These are phyloP conservation scores for Byssothecium circinans DNA, from an alignment of 2,329 filamentous ascomycete species.

Conservation along the genomic window DNA sequence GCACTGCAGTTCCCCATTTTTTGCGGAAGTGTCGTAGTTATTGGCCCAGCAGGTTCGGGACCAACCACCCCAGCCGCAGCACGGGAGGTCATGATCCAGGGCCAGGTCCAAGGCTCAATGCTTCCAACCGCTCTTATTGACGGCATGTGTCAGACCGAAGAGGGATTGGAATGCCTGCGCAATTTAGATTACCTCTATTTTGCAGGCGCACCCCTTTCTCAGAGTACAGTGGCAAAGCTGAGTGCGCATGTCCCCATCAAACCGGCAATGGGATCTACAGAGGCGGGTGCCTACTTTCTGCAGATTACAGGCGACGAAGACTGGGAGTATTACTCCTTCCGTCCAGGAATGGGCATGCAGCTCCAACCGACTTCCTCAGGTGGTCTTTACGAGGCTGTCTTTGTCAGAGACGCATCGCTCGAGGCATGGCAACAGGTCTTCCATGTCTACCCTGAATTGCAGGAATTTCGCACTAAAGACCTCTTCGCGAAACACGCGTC, in stretches of 20 bases:
- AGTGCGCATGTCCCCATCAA: slow-evolving; percentile 2
- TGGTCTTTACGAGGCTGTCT: slow-evolving; percentile 13
- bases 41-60: slow-evolving; percentile 6
- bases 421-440: slow-evolving; percentile 25
- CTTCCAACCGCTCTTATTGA: slow-evolving; percentile 9
- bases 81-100: slow-evolving; percentile 3
- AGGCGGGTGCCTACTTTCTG: slow-evolving; percentile 14
- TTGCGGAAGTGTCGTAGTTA: slow-evolving; percentile 1
- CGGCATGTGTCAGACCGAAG: slow-evolving; percentile 1
- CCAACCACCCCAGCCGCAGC: neutral
- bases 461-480: slow-evolving; percentile 26
- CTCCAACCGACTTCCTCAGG: slow-evolving; percentile 7
- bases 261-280: slow-evolving; percentile 15
- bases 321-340: slow-evolving; percentile 19
- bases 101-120: slow-evolving; percentile 5
- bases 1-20: slow-evolving; percentile 12
- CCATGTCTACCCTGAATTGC: slow-evolving; percentile 22
- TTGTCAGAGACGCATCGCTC: slow-evolving; percentile 5
- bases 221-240: slow-evolving; percentile 6
- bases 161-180: slow-evolving; percentile 8
- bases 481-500: slow-evolving; percentile 13
- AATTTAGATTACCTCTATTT: slow-evolving; percentile 13
- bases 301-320: slow-evolving; percentile 8
- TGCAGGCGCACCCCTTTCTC: slow-evolving; percentile 9
- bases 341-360: slow-evolving; percentile 10